A percentile compares a stretch with the other conserved stretches of the same genome.
These are phyloP conservation scores for Penicillium oxalicum DNA, from an alignment of 2,329 filamentous ascomycete species.

Conservation along the genomic window DNA sequence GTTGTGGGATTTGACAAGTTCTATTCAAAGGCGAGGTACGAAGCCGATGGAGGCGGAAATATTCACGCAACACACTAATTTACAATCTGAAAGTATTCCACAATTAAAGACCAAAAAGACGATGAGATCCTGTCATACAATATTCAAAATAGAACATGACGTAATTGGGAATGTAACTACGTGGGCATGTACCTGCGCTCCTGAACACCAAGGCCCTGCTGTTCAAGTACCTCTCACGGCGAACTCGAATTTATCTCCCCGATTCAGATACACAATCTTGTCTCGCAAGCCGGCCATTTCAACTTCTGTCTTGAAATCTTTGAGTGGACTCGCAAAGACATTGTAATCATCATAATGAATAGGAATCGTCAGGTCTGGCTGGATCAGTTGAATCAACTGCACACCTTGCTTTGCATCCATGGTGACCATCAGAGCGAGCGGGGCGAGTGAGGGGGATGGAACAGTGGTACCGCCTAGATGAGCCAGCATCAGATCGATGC, in stretches of 20 bases:
- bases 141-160: no score
- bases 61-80: no score
- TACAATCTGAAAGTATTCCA: no score
- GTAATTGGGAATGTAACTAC: no score
- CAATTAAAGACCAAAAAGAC: no score
- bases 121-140: no score
- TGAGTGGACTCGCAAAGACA: constrained; percentile 53
- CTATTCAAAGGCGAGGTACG: no score
- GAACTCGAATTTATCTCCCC: background rate
- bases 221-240: background rate
- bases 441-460: constrained; percentile 51
- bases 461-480: constrained; percentile 63
- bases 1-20: no score
- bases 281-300: constrained; percentile 43
- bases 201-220: no score
- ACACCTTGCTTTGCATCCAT: constrained; percentile 62
- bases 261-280: constrained; percentile 4
- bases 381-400: constrained; percentile 53
- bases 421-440: constrained; percentile 64
- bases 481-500: constrained; percentile 61
- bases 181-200: no score
- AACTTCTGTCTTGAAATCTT: constrained; percentile 56
- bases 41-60: no score
- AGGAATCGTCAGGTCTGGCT: constrained; percentile 58
- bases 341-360: constrained; percentile 62